A percentile compares a stretch with the other conserved stretches of the same genome.
Conservation (phyloP, 768 basidiomycete species). For the Amanita rimosa region DNA sequence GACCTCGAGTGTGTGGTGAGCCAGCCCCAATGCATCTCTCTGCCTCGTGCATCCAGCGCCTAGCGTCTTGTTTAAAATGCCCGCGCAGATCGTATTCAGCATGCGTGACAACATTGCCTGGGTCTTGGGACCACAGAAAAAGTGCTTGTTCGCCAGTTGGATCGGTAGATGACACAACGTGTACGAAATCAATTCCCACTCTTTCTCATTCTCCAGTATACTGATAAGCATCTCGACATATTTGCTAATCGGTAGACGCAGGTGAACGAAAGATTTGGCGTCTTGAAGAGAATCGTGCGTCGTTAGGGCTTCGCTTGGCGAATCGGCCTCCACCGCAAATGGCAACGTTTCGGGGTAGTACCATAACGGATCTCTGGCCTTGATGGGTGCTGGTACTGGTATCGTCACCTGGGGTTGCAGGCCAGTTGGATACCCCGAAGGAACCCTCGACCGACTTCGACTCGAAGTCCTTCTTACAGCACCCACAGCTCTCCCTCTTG, state of each 20-base stretch:
- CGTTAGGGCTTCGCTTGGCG: slow-evolving; percentile 54
- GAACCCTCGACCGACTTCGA: slow-evolving; percentile 51
- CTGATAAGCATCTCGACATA: slow-evolving; percentile 56
- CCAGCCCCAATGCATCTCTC: slow-evolving; percentile 79
- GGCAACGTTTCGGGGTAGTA: slow-evolving; percentile 52
- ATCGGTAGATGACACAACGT: slow-evolving; percentile 83
- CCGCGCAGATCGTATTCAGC: slow-evolving; percentile 54
- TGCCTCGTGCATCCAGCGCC: slow-evolving; percentile 40
- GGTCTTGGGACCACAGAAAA: slow-evolving; percentile 86
- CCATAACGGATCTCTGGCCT: slow-evolving; percentile 48
- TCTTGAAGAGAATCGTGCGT: slow-evolving; percentile 47
- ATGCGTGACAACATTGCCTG: slow-evolving; percentile 51
- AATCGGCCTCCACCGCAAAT: slow-evolving; percentile 47
- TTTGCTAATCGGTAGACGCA: slow-evolving; percentile 60
- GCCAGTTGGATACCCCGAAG: background rate
- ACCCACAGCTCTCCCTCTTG: slow-evolving; percentile 40
- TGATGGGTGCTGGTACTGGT: slow-evolving; percentile 13
- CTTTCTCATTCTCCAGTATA: slow-evolving; percentile 64
- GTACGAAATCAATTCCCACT: slow-evolving; percentile 93
- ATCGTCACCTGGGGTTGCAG: background rate
- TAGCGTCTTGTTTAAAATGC: slow-evolving; percentile 47
- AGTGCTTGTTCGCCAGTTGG: slow-evolving; percentile 90
- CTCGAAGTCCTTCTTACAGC: slow-evolving; percentile 28
- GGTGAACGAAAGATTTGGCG: slow-evolving; percentile 6
- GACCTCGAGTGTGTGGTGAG: slow-evolving; percentile 80